A percentile compares a stretch with the other conserved stretches of the same genome.
phyloP scores from a whole-genome alignment of 495 filamentous ascomycete genomes.

The Hypoxylon lienhwacheense region DNA sequence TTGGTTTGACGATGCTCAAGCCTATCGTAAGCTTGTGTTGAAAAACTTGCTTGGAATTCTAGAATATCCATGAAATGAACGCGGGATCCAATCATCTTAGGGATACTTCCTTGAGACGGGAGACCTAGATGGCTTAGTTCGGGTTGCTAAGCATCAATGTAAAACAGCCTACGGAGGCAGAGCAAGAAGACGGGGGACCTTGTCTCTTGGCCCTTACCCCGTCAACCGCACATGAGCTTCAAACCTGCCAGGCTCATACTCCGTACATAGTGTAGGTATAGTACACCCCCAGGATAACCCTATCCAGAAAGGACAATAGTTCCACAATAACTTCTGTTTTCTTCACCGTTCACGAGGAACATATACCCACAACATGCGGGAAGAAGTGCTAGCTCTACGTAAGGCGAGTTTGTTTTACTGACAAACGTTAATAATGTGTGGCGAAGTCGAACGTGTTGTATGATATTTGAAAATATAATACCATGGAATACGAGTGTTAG shows the following conservation, averaged over 20 bases:
- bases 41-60: not conserved
- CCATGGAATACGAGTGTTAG: too few relatives aligned
- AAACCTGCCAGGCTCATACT: slow-evolving; percentile 8
- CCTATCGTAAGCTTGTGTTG: slow-evolving; percentile 1
- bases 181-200: slow-evolving; percentile 32
- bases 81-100: slow-evolving; percentile 18
- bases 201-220: slow-evolving; percentile 29
- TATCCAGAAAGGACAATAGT: slow-evolving; percentile 25
- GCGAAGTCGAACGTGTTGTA: slow-evolving; percentile 7
- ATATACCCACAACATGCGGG: slow-evolving; percentile 3
- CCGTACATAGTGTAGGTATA: not conserved
- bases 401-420: not conserved
- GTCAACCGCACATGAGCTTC: not conserved
- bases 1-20: slow-evolving; percentile 6
- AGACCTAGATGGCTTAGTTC: slow-evolving; percentile 4
- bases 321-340: slow-evolving; percentile 30
- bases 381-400: too few relatives aligned
- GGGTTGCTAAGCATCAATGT: slow-evolving; percentile 37
- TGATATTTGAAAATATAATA: too few relatives aligned
- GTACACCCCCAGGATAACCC: slow-evolving; percentile 10
- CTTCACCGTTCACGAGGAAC: slow-evolving; percentile 31
- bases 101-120: not conserved
- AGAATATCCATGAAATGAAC: slow-evolving; percentile 25
- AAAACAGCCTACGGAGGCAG: slow-evolving; percentile 38
- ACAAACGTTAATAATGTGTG: slow-evolving; percentile 1